phyloP scores from a whole-genome alignment of 2,329 filamentous ascomycete species.

The Diaporthe citri region DNA sequence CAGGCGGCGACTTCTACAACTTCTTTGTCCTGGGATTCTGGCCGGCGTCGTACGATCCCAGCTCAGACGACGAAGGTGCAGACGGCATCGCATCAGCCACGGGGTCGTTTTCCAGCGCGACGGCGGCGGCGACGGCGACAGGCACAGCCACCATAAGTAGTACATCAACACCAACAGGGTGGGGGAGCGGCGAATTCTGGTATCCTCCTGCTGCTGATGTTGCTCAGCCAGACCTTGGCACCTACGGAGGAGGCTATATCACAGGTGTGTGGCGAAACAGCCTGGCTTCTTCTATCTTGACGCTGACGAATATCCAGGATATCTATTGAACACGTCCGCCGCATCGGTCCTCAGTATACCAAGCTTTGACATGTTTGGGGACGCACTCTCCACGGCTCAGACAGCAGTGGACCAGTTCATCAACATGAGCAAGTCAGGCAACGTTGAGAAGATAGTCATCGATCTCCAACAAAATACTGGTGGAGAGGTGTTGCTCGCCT shows the following conservation, averaged over 20 bases:
- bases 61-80: background rate
- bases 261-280: background rate
- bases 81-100: background rate
- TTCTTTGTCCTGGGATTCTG: constrained; percentile 53
- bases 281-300: background rate
- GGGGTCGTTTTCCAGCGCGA: background rate
- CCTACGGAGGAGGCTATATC: constrained; percentile 2
- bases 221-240: constrained; percentile 3
- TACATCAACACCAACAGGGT: background rate
- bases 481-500: constrained; percentile 7
- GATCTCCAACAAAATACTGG: constrained; percentile 22
- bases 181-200: background rate
- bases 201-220: constrained; percentile 1
- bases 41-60: constrained; percentile 38
- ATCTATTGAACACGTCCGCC: constrained; percentile 40
- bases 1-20: constrained; percentile 58
- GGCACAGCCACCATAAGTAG: background rate
- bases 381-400: constrained; percentile 30
- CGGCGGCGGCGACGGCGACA: background rate
- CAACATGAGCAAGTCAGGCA: background rate
- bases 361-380: constrained; percentile 49
- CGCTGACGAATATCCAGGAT: constrained; percentile 40
- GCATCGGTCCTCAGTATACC: constrained; percentile 55
- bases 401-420: background rate
- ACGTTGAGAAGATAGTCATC: constrained; percentile 9